Percentiles rank a stretch among this genome's conserved stretches.
Evolutionary conservation across 257 asterid species (phyloP).

Genomic region (Schizonepeta tenuifolia): DNA sequence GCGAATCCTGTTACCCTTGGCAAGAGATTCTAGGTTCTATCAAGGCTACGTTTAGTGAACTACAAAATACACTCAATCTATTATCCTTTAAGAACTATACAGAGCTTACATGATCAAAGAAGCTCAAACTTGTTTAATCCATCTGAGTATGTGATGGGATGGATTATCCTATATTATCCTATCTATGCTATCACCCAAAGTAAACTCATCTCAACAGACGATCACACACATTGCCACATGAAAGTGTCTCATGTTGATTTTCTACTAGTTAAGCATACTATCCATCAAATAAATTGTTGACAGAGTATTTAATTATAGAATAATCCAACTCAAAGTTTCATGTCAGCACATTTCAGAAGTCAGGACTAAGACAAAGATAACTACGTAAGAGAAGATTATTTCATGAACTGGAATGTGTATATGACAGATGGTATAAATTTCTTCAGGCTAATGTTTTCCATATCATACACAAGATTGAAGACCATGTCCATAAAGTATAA

Average conservation of each 20-base stretch:
- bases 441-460: background rate
- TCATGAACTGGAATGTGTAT: conserved; percentile 5
- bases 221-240: background rate
- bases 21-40: background rate
- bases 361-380: background rate
- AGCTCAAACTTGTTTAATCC: too few relatives aligned
- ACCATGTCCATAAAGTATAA: conserved; percentile 7
- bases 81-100: background rate
- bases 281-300: background rate
- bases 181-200: background rate
- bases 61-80: background rate
- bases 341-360: conserved; percentile 1
- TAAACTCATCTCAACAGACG: background rate
- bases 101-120: too few relatives aligned
- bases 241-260: background rate
- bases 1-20: background rate
- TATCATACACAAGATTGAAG: conserved; percentile 11
- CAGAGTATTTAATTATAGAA: conserved; percentile 12
- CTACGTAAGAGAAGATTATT: background rate
- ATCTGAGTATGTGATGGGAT: too few relatives aligned
- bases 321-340: conserved; percentile 4
- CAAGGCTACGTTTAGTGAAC: background rate
- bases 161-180: too few relatives aligned
- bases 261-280: background rate
- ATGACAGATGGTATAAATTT: background rate